phyloP scores from a whole-genome alignment of 176 grass and related monocot species.

The Raddia distichophylla region DNA sequence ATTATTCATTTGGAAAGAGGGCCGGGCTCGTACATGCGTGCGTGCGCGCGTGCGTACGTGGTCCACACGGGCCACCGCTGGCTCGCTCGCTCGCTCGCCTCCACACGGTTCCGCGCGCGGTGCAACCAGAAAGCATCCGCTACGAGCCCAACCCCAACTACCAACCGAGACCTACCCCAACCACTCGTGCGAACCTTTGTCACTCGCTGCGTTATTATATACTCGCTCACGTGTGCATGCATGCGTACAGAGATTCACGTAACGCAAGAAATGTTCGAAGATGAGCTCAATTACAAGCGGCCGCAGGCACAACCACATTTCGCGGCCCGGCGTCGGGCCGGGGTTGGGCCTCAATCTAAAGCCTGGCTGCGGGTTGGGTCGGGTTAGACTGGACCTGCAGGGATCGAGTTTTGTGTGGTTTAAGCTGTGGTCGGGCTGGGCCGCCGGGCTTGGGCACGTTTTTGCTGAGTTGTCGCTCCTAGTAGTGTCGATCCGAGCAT shows the following conservation, averaged over 20 bases:
- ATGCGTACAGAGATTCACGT: neutral
- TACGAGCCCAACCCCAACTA: constrained; percentile 5
- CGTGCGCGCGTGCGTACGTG: neutral
- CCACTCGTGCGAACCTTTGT: constrained; percentile 26
- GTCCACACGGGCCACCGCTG: neutral
- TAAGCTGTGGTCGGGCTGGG: no score
- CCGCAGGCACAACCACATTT: no score
- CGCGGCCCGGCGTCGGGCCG: no score
- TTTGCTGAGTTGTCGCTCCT: no score
- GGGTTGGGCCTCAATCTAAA: no score
- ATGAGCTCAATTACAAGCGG: no score
- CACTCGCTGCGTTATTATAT: constrained; percentile 15
- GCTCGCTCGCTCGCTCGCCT: no score
- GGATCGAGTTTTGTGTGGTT: no score
- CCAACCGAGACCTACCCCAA: constrained; percentile 41
- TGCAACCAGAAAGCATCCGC: neutral
- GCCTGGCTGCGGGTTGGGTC: no score
- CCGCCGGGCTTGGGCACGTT: no score
- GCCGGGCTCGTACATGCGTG: neutral
- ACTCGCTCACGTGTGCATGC: neutral
- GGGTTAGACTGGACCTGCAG: no score
- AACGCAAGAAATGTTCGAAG: neutral
- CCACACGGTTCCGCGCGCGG: neutral
- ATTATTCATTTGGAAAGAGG: neutral
- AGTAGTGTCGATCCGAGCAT: no score